A percentile compares a stretch with the other conserved stretches of the same genome.
Conservation (phyloP, 2,329 filamentous ascomycete genomes). For the Aspergillus japonicus region DNA sequence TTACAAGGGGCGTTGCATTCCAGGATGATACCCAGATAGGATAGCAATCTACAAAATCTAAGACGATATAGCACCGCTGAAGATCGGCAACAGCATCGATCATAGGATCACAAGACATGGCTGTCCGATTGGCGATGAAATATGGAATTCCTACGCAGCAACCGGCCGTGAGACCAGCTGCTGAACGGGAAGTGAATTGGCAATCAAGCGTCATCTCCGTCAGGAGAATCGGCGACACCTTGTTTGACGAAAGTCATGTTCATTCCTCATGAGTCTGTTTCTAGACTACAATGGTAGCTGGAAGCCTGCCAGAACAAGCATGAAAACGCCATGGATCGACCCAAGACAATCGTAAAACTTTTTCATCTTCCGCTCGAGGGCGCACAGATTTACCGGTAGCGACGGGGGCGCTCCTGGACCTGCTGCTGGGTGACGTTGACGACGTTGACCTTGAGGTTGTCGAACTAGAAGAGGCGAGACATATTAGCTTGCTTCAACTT, state of each 20-base stretch:
- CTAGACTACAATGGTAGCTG: constrained; percentile 28
- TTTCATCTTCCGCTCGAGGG: constrained; percentile 17
- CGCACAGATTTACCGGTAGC: constrained; percentile 45
- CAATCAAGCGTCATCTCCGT: constrained; percentile 85
- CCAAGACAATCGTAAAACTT: constrained; percentile 30
- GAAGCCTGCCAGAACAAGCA: constrained; percentile 30
- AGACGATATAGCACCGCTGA: background rate
- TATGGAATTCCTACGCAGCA: constrained; percentile 1
- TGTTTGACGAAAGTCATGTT: constrained; percentile 49
- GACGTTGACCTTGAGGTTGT: constrained; percentile 95
- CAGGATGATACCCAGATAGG: constrained; percentile 17
- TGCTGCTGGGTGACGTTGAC: constrained; percentile 87
- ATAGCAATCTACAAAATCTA: background rate
- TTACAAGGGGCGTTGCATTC: constrained; percentile 10
- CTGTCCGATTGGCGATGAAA: background rate
- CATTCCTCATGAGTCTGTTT: constrained; percentile 37
- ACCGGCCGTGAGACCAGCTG: constrained; percentile 5
- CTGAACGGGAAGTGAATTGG: constrained; percentile 56
- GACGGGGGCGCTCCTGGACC: constrained; percentile 74
- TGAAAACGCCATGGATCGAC: constrained; percentile 31
- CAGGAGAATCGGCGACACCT: constrained; percentile 88
- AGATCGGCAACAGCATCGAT: background rate
- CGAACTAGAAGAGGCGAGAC: constrained; percentile 64
- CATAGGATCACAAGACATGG: background rate
- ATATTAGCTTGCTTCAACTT: background rate